Percentiles rank a stretch among this genome's conserved stretches.
Evolutionary conservation across 1,284 basidiomycete species (phyloP).

Genomic region (Ustilago vetiveriae): DNA sequence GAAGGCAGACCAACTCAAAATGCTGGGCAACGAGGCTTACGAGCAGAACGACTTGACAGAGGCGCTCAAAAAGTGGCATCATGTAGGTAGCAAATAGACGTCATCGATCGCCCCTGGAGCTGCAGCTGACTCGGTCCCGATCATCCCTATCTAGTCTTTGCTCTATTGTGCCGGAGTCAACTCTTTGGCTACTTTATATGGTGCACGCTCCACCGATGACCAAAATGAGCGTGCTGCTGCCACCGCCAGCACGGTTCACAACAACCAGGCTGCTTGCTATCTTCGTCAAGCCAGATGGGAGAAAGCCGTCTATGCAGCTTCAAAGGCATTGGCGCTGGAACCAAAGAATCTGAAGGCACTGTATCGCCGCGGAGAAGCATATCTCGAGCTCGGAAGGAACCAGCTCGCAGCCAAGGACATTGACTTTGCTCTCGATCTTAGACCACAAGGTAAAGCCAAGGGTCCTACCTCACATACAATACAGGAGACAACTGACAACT

Average conservation of each 20-base stretch:
- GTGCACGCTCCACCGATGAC: constrained; percentile 29
- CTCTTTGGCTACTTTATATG: constrained; percentile 44
- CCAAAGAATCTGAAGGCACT: constrained; percentile 49
- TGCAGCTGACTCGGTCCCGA: background rate
- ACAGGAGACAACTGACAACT: constrained; percentile 2
- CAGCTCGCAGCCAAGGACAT: constrained; percentile 42
- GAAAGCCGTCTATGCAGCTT: constrained; percentile 31
- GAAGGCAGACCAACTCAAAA: constrained; percentile 36
- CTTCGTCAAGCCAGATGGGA: constrained; percentile 37
- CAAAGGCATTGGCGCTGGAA: constrained; percentile 33
- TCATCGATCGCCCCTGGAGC: background rate
- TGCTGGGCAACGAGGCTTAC: constrained; percentile 31
- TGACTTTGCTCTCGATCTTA: constrained; percentile 36
- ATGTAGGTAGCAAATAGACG: constrained; percentile 22
- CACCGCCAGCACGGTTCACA: constrained; percentile 39
- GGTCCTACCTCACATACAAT: too few relatives aligned
- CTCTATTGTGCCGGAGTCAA: constrained; percentile 51
- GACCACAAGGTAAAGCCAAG: constrained; percentile 31
- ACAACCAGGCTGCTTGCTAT: constrained; percentile 52
- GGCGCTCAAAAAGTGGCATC: constrained; percentile 45
- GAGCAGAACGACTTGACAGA: constrained; percentile 14
- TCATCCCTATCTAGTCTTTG: constrained; percentile 22
- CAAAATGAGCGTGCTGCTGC: constrained; percentile 36
- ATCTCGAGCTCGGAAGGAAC: constrained; percentile 35
- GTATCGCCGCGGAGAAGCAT: constrained; percentile 39